Evolutionary conservation across 2,329 filamentous ascomycete genomes (phyloP).

Genomic region (Fusarium sp.): DNA sequence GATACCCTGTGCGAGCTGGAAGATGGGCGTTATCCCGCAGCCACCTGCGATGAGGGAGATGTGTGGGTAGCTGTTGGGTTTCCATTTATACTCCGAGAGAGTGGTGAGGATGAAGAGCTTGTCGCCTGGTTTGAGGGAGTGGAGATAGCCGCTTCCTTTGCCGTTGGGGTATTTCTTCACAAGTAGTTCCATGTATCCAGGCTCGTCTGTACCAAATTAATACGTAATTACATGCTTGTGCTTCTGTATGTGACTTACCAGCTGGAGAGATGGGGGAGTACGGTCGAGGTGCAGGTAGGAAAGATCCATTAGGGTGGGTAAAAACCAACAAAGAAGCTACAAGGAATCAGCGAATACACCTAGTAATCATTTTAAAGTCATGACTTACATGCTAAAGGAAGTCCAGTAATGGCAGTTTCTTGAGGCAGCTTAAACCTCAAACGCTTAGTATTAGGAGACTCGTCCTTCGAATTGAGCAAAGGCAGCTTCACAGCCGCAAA

Average conservation of each 20-base stretch:
- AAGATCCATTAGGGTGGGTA: constrained; percentile 68
- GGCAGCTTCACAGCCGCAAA: constrained; percentile 61
- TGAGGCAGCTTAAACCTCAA: constrained; percentile 69
- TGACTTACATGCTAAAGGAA: constrained; percentile 63
- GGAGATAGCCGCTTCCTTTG: constrained; percentile 74
- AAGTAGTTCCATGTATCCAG: constrained; percentile 72
- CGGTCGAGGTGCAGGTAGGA: constrained; percentile 72
- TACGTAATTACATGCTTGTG: rapidly evolving
- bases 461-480: constrained; percentile 64
- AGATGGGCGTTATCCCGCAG: constrained; percentile 79
- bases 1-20: constrained; percentile 73
- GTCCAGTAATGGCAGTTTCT: constrained; percentile 60
- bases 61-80: constrained; percentile 61
- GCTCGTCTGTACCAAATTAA: constrained; percentile 56
- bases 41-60: constrained; percentile 78
- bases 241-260: neutral
- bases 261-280: constrained; percentile 70
- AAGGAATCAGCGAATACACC: neutral
- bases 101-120: constrained; percentile 69
- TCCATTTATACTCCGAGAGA: constrained; percentile 68
- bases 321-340: constrained; percentile 70
- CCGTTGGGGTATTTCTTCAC: constrained; percentile 78
- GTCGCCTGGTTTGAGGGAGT: constrained; percentile 73
- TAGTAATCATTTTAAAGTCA: neutral
- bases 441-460: constrained; percentile 71